A percentile compares a stretch with the other conserved stretches of the same genome.
Conservation (phyloP, 805 yeast species). For the Ogataea neopini region DNA sequence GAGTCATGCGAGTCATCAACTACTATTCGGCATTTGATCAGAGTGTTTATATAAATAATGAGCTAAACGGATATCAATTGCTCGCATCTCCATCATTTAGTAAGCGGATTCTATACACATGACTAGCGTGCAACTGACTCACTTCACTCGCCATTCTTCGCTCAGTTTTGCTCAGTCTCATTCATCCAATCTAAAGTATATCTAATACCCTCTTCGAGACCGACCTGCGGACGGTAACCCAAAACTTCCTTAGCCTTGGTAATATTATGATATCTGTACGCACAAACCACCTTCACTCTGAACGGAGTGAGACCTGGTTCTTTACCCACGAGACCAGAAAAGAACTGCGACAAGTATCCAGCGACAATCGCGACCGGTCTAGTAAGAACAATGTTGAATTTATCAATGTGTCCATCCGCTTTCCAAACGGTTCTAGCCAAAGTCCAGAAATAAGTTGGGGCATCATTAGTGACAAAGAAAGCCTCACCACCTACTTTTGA, state of each 20-base stretch:
- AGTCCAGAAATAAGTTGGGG: slow-evolving; percentile 96
- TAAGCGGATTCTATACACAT: no score
- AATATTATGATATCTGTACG: slow-evolving; percentile 90
- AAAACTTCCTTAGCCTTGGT: slow-evolving; percentile 76
- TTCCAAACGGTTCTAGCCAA: slow-evolving; percentile 97
- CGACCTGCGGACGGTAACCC: slow-evolving; percentile 81
- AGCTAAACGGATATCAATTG: no score
- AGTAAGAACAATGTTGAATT: slow-evolving; percentile 63
- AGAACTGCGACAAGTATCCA: slow-evolving; percentile 79
- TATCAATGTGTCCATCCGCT: slow-evolving; percentile 85
- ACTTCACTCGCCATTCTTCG: no score
- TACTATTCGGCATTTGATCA: no score
- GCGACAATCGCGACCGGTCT: slow-evolving; percentile 76
- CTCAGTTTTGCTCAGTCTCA: slow-evolving; percentile 49
- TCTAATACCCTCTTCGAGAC: slow-evolving; percentile 74
- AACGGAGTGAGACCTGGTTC: slow-evolving; percentile 96
- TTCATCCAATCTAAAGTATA: slow-evolving; percentile 88
- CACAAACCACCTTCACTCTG: slow-evolving; percentile 90
- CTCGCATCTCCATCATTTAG: no score
- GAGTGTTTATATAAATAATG: no score
- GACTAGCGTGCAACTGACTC: no score
- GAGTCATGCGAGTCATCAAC: no score
- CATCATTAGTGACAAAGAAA: slow-evolving; percentile 89
- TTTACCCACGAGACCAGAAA: slow-evolving; percentile 69
- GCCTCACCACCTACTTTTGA: slow-evolving; percentile 73